A percentile compares a stretch with the other conserved stretches of the same genome.
phyloP scores from a whole-genome alignment of 225 moss, liverwort and hornwort species.

The Thuidium tamariscinum region DNA sequence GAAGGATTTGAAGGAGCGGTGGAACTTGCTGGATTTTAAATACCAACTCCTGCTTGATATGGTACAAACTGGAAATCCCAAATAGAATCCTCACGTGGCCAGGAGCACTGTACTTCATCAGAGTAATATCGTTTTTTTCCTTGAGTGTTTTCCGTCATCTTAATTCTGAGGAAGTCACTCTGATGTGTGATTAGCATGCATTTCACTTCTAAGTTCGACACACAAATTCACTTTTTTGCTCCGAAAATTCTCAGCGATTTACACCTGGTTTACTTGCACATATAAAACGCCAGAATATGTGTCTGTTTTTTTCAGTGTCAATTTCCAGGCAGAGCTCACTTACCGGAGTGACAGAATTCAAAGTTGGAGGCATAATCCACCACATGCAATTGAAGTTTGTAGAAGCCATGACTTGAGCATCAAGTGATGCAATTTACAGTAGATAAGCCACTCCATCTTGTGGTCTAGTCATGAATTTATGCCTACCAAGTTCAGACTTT shows the following conservation, averaged over 20 bases:
- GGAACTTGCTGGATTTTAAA: conserved; percentile 91
- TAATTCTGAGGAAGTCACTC: background rate
- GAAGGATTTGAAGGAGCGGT: conserved; percentile 73
- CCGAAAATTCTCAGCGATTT: background rate
- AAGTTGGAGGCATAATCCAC: background rate
- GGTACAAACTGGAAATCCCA: conserved; percentile 18
- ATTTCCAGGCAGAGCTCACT: background rate
- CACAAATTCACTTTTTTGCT: background rate
- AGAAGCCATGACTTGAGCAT: background rate
- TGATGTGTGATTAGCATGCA: background rate
- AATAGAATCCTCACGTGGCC: background rate
- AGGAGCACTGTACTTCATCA: background rate
- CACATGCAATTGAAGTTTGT: background rate
- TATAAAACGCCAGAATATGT: background rate
- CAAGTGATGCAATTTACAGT: background rate
- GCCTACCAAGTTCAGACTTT: too few species aligned
- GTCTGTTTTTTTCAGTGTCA: background rate
- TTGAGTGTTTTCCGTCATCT: background rate
- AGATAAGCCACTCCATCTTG: background rate
- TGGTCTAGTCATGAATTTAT: background rate
- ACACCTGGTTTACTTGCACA: background rate
- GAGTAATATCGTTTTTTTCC: background rate
- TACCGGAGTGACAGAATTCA: background rate
- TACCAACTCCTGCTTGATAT: conserved; percentile 85
- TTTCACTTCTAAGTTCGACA: background rate